Evolutionary conservation across 345 rosid species (phyloP).

Genomic region (Excoecaria agallocha): DNA sequence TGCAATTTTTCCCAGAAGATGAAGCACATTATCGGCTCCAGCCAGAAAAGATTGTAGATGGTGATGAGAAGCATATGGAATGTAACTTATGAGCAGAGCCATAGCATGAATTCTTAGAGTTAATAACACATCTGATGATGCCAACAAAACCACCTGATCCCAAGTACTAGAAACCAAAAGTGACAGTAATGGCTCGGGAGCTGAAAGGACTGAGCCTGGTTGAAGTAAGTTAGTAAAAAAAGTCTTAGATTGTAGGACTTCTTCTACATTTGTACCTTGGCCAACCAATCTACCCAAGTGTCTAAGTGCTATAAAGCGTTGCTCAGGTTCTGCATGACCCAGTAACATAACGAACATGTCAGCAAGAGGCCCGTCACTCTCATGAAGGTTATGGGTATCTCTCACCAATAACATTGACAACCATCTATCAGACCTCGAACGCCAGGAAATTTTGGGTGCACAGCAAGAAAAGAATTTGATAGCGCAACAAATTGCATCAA

Average conservation of each 20-base stretch:
- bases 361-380: slow-evolving; percentile 46
- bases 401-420: slow-evolving; percentile 44
- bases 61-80: slow-evolving; percentile 52
- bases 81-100: slow-evolving; percentile 59
- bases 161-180: slow-evolving; percentile 63
- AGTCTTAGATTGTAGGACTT: slow-evolving; percentile 28
- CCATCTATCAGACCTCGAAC: slow-evolving; percentile 70
- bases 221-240: slow-evolving; percentile 34
- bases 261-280: slow-evolving; percentile 45
- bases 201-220: slow-evolving; percentile 31
- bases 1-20: slow-evolving; percentile 49
- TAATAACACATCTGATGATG: slow-evolving; percentile 57
- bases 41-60: slow-evolving; percentile 65
- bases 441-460: slow-evolving; percentile 78
- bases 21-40: slow-evolving; percentile 57
- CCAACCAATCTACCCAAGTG: slow-evolving; percentile 62
- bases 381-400: slow-evolving; percentile 45
- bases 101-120: slow-evolving; percentile 54
- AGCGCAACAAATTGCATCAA: slow-evolving; percentile 45
- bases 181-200: slow-evolving; percentile 45
- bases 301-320: slow-evolving; percentile 58
- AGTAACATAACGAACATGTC: slow-evolving; percentile 56
- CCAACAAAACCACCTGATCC: slow-evolving; percentile 62
- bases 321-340: slow-evolving; percentile 79
- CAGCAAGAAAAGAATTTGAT: slow-evolving; percentile 43